Conservation (phyloP, 2,329 filamentous ascomycete species). For the Cladosporium velox region DNA sequence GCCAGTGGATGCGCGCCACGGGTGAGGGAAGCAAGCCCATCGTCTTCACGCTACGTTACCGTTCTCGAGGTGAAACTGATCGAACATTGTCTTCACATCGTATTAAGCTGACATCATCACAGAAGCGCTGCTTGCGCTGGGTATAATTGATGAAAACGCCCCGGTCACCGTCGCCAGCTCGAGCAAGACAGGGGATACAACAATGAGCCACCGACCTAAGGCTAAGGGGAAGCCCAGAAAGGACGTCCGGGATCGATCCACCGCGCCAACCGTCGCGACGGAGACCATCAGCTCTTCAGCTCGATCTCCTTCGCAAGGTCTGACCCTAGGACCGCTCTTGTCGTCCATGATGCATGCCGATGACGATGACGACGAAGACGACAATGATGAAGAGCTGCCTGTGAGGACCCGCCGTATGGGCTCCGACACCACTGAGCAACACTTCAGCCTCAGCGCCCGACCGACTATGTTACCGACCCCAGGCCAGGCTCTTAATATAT, state of each 20-base stretch:
- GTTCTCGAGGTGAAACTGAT: not conserved
- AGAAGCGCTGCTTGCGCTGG: not conserved
- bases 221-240: not conserved
- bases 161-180: not conserved
- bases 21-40: not conserved
- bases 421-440: not conserved
- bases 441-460: not conserved
- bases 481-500: not conserved
- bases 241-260: not conserved
- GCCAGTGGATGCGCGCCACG: not conserved
- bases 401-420: not conserved
- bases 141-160: not conserved
- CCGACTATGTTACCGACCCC: not conserved
- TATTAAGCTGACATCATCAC: not conserved
- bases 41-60: not conserved
- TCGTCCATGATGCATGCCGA: not conserved
- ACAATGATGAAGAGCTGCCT: not conserved
- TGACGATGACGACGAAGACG: not conserved
- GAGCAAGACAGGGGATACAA: not conserved
- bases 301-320: not conserved
- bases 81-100: not conserved
- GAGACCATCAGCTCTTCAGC: not conserved
- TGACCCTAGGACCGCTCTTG: not conserved
- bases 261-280: not conserved
- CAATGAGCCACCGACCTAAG: not conserved